Conservation (phyloP, 2,329 filamentous ascomycete genomes). For the Uncinocarpus reesii region DNA sequence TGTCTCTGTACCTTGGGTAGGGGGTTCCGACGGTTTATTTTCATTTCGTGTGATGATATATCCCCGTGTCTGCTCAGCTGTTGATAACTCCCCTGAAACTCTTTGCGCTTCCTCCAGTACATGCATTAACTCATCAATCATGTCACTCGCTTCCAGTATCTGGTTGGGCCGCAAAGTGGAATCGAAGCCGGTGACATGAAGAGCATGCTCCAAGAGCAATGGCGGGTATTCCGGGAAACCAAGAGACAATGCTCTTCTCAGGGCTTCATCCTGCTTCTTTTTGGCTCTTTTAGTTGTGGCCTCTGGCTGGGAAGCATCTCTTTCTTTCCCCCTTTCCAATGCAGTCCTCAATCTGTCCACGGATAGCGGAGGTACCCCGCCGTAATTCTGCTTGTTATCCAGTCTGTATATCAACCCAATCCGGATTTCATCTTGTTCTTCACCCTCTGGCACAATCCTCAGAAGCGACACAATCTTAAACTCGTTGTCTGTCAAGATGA, state of each 20-base stretch:
- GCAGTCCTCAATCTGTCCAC: constrained; percentile 60
- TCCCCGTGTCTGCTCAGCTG: constrained; percentile 57
- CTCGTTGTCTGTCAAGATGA: constrained; percentile 79
- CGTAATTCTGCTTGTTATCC: constrained; percentile 73
- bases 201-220: constrained; percentile 73
- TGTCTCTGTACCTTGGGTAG: constrained; percentile 34
- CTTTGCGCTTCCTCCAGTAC: constrained; percentile 61
- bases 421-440: constrained; percentile 72
- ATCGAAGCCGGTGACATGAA: constrained; percentile 62
- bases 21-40: constrained; percentile 27
- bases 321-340: constrained; percentile 52
- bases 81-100: constrained; percentile 59
- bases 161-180: constrained; percentile 55
- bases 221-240: constrained; percentile 85
- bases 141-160: constrained; percentile 54
- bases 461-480: constrained; percentile 72
- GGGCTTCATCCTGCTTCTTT: constrained; percentile 62
- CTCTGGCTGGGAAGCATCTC: constrained; percentile 22
- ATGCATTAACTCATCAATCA: constrained; percentile 56
- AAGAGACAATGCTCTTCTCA: constrained; percentile 70
- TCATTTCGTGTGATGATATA: constrained; percentile 72
- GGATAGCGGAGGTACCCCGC: constrained; percentile 63
- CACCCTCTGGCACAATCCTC: constrained; percentile 67
- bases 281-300: constrained; percentile 51
- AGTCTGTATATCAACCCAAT: constrained; percentile 69